Evolutionary conservation across 2,329 filamentous ascomycete genomes (phyloP), one percentile per base, ranked within the genome.

Genomic region (Trichoderma arundinaceum): DNA sequence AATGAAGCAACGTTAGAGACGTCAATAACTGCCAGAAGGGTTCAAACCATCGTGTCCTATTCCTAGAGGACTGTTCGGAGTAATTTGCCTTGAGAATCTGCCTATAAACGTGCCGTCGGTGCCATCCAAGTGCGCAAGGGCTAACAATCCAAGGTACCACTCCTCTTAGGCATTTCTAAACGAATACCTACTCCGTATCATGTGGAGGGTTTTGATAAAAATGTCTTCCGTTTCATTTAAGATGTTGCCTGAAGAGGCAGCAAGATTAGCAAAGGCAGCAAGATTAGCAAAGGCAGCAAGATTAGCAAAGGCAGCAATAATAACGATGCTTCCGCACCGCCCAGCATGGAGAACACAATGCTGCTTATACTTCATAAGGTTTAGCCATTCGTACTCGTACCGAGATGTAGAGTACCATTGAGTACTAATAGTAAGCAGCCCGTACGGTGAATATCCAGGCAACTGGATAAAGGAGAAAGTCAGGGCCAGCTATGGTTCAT

Each of bases 1-100:
- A 60, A 71, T 67, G 64, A 62, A 62, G 48, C 64, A 65, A 60
- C 39, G 35, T 52, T 57, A 54, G 49, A 65, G 64, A 65, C 54
- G 38, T 41, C 22, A 33, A 41, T 32, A 9, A 17, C 22, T 54
- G 15, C 60, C 38, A 9, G 17, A 52, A 32, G 0, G 28, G 7
- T n/a, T 38, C 17, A 15, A 19, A 35, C 10, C n/a, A 52, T 38
- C n/a, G 48, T n/a, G 48, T 51, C 22, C 13, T 3, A 10, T 13
- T 2, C 12, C 17, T 53, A 19, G 32, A 39, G 33, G 43, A n/a
- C 32, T 4, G 13, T 35, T 28, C 22, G 22, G 22, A 28, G 22
- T 28, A 28, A 28, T n/a, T 0, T 35, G 12, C 9, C 22, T 28
- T 48, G 10, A 3, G 17, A n/a, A 13, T 28, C 15, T 44, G 9